phyloP scores from a whole-genome alignment of 257 asterid genomes.

The Fraxinus cuspidata region DNA sequence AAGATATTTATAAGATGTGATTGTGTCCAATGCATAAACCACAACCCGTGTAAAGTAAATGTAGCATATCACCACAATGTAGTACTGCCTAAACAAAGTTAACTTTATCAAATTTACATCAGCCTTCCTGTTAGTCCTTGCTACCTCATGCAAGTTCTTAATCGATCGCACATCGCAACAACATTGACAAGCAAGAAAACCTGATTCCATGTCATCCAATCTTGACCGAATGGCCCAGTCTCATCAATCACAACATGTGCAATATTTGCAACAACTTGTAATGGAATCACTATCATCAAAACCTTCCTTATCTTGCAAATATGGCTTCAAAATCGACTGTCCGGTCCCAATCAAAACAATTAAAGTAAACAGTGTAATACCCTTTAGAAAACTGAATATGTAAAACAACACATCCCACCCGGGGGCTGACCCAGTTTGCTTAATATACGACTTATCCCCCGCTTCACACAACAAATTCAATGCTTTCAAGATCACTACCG shows the following conservation, averaged over 20 bases:
- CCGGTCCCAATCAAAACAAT: conserved; percentile 85
- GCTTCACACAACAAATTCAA: conserved; percentile 68
- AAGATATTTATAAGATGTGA: conserved; percentile 68
- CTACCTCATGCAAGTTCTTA: conserved; percentile 81
- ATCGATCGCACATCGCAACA: conserved; percentile 90
- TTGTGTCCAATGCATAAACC: conserved; percentile 78
- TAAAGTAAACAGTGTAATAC: conserved; percentile 64
- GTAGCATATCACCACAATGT: conserved; percentile 75
- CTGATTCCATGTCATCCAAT: conserved; percentile 78
- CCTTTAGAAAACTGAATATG: conserved; percentile 70
- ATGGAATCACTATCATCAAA: conserved; percentile 77
- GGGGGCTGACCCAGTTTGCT: conserved; percentile 65
- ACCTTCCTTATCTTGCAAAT: conserved; percentile 88
- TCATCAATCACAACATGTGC: conserved; percentile 87
- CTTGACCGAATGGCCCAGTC: conserved; percentile 63
- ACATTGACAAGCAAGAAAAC: conserved; percentile 80
- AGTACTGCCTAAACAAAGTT: conserved; percentile 78
- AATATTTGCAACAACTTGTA: conserved; percentile 76
- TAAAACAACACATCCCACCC: conserved; percentile 84
- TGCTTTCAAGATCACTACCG: conserved; percentile 64
- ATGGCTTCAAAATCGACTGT: conserved; percentile 80
- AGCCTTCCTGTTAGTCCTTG: conserved; percentile 78
- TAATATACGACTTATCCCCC: conserved; percentile 71
- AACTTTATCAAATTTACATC: conserved; percentile 88
- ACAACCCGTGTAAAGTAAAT: conserved; percentile 86